Evolutionary conservation across 306 rosid genomes (phyloP).

Genomic region (Castanea crenata): DNA sequence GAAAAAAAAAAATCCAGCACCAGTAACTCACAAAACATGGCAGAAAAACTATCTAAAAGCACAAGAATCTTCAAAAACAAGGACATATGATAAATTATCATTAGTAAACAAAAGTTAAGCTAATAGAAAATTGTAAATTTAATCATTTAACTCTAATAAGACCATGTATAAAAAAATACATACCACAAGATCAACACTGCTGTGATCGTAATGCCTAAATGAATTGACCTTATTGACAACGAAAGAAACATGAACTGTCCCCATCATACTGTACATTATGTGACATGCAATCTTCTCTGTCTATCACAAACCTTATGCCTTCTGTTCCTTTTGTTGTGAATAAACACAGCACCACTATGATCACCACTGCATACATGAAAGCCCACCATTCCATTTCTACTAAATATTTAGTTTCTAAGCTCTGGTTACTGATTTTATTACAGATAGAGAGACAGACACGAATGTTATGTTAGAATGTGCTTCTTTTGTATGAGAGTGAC

Average conservation of each 20-base stretch:
- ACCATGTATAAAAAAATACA: neutral
- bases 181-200: slow-evolving; percentile 91
- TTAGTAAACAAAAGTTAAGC: too few species aligned
- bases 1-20: too few species aligned
- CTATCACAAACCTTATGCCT: slow-evolving; percentile 79
- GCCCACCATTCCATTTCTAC: slow-evolving; percentile 16
- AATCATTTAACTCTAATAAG: neutral
- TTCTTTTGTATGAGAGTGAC: too few species aligned
- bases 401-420: too few species aligned
- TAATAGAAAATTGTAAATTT: too few species aligned
- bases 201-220: slow-evolving; percentile 58
- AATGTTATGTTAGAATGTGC: neutral
- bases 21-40: neutral
- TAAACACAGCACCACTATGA: slow-evolving; percentile 26
- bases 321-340: slow-evolving; percentile 40
- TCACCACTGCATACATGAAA: slow-evolving; percentile 31
- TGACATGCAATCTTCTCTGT: slow-evolving; percentile 82
- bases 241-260: slow-evolving; percentile 78
- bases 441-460: neutral
- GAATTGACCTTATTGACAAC: slow-evolving; percentile 87
- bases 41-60: neutral
- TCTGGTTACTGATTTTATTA: too few species aligned
- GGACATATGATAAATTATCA: too few species aligned
- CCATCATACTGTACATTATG: slow-evolving; percentile 77
- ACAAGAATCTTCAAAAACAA: neutral